Evolutionary conservation across 108 stramenopile genomes (phyloP).

Genomic region (Cyclotella baltica): DNA sequence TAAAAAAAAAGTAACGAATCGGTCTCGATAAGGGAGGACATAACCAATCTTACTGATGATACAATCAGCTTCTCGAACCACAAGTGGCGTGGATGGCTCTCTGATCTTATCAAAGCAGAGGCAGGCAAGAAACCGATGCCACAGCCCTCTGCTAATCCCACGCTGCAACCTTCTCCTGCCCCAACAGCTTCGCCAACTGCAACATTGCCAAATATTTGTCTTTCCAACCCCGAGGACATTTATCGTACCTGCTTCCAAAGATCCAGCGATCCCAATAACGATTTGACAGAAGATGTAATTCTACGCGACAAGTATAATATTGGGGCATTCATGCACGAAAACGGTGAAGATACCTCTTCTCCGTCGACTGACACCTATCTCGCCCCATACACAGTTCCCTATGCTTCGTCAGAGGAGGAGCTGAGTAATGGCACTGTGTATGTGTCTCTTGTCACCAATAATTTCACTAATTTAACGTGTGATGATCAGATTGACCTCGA

Average conservation of each 20-base stretch:
- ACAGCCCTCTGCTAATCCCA: too few species aligned
- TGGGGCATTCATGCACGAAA: not conserved
- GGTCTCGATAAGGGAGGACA: too few species aligned
- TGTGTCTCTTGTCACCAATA: not conserved
- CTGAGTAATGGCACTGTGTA: not conserved
- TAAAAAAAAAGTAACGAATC: too few species aligned
- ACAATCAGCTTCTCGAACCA: too few species aligned
- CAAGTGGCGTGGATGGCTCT: too few species aligned
- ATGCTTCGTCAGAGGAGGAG: not conserved
- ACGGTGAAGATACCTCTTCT: not conserved
- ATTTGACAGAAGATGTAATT: not conserved
- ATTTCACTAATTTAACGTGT: not conserved
- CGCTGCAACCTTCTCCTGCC: too few species aligned
- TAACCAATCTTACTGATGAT: too few species aligned
- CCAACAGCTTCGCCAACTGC: too few species aligned
- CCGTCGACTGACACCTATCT: not conserved
- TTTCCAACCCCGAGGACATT: not conserved
- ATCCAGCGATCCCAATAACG: not conserved
- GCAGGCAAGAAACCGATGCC: too few species aligned
- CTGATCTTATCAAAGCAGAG: too few species aligned
- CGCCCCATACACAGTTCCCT: not conserved
- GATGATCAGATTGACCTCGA: not conserved
- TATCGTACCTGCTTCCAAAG: constrained; percentile 8
- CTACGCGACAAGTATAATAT: not conserved
- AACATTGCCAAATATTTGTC: not conserved